A percentile compares a stretch with the other conserved stretches of the same genome.
Evolutionary conservation across 208 protist species (phyloP).

Genomic region (Trypanosoma boissoni): DNA sequence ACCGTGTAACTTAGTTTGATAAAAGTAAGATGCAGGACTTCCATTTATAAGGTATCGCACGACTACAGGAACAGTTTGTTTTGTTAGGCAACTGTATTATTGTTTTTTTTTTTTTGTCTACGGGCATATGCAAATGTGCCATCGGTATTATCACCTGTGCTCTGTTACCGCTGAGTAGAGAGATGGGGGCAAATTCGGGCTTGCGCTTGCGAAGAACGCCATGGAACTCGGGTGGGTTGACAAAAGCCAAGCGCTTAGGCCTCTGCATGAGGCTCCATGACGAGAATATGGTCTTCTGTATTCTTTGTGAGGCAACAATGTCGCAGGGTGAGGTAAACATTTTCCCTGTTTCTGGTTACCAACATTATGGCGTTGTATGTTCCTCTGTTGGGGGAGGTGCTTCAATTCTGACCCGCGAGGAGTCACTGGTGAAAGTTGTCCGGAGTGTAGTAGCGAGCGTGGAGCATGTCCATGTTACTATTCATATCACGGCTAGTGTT

Average conservation of each 20-base stretch:
- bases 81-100: no score
- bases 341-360: background rate
- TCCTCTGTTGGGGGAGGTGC: conserved; percentile 1
- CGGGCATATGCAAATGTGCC: no score
- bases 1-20: no score
- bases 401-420: conserved; percentile 1
- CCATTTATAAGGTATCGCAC: no score
- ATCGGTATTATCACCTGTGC: no score
- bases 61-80: no score
- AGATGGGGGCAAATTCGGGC: background rate
- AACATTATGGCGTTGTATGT: background rate
- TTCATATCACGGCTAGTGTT: background rate
- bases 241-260: background rate
- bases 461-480: background rate
- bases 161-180: no score
- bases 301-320: conserved; percentile 7
- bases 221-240: background rate
- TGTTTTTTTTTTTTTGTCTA: no score
- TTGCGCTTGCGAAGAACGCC: background rate
- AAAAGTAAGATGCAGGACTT: no score
- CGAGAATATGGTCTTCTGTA: conserved; percentile 4
- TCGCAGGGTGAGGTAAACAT: background rate
- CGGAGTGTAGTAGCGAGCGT: background rate
- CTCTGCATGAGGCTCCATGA: background rate
- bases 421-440: background rate